These are phyloP conservation scores for Venustampulla echinocandica DNA, from an alignment of 495 filamentous ascomycete genomes.

Conservation along the genomic window DNA sequence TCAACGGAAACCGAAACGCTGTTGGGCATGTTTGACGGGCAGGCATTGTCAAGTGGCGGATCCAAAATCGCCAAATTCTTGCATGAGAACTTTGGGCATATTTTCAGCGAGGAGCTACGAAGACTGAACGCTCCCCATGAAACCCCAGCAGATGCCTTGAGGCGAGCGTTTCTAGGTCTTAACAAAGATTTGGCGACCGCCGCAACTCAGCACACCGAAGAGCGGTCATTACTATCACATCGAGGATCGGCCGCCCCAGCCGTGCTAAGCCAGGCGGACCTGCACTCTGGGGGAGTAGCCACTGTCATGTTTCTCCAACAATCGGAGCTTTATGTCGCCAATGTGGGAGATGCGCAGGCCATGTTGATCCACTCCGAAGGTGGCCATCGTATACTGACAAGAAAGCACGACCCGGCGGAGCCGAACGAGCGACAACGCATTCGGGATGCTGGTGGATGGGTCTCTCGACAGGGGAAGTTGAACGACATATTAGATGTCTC, in stretches of 20 bases:
- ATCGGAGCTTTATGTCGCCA: slow-evolving; percentile 87
- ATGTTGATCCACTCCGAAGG: slow-evolving; percentile 88
- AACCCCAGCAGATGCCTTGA: slow-evolving; percentile 70
- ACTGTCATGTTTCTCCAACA: slow-evolving; percentile 84
- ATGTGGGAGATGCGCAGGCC: slow-evolving; percentile 90
- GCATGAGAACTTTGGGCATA: slow-evolving; percentile 83
- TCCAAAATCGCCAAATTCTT: slow-evolving; percentile 94
- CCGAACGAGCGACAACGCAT: slow-evolving; percentile 76
- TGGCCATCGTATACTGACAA: slow-evolving; percentile 67
- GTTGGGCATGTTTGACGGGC: slow-evolving; percentile 91
- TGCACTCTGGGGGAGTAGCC: slow-evolving; percentile 81
- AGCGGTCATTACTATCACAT: slow-evolving; percentile 51
- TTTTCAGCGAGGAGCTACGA: slow-evolving; percentile 75
- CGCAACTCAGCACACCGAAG: slow-evolving; percentile 75
- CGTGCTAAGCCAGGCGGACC: slow-evolving; percentile 75
- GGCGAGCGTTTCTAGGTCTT: slow-evolving; percentile 75
- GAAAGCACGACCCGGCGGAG: slow-evolving; percentile 88
- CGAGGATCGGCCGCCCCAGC: slow-evolving; percentile 59
- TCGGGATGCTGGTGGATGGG: slow-evolving; percentile 88
- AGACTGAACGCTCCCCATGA: slow-evolving; percentile 49
- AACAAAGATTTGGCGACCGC: slow-evolving; percentile 91
- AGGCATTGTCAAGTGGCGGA: slow-evolving; percentile 71
- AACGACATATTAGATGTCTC: slow-evolving; percentile 90
- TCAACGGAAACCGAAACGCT: slow-evolving; percentile 87
- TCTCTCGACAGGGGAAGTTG: slow-evolving; percentile 85